Evolutionary conservation across 202 grass and related monocot species (phyloP), one percentile per base, ranked within the genome.

Genomic region (Schoenoplectus tabernaemontani): DNA sequence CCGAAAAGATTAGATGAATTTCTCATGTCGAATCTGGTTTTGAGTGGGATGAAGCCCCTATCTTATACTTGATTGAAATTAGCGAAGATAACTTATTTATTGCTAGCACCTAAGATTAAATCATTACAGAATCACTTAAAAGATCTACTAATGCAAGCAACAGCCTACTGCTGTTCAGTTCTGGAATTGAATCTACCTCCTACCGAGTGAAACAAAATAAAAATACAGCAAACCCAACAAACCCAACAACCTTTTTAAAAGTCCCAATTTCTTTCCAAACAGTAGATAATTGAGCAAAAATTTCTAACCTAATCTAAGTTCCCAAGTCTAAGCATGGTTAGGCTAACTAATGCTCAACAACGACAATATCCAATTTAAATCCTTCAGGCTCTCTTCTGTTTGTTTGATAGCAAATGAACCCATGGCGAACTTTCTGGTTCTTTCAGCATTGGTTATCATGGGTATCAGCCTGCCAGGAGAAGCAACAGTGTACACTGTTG

Each of bases 321-420:
- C 20, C 56, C 19, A 43, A 2, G 30, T 59, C 2, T 63, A 3
- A 66, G 42, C 17, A 80, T 54, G 41, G 84, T 86, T 92, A 88
- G 92, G 87, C 83, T 86, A 70, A 85, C 87, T 85, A 85, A 90
- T 80, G 61, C 74, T 81, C 80, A 83, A 85, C 91, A 67, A n/a
- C n/a, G n/a, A 93, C 17, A 86, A 70, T 37, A 4, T 4, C 37
- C 59, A 24, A 32, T 81, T 37, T 57, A 57, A 15, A 80, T 81
- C 76, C 72, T 78, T 81, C 66, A 48, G 67, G 43, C 3, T 6
- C 60, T 24, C 72, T 41, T 57, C 57, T 71, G 33, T 75, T 63
- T 62, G 57, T 85, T 37, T 59, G 10, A 58, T 79, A 56, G 83
- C 64, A 24, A 74, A 44, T 73, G 36, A 44, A 26, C 74, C 38